phyloP scores from a whole-genome alignment of 257 asterid genomes.

The Solanum sejunctum region DNA sequence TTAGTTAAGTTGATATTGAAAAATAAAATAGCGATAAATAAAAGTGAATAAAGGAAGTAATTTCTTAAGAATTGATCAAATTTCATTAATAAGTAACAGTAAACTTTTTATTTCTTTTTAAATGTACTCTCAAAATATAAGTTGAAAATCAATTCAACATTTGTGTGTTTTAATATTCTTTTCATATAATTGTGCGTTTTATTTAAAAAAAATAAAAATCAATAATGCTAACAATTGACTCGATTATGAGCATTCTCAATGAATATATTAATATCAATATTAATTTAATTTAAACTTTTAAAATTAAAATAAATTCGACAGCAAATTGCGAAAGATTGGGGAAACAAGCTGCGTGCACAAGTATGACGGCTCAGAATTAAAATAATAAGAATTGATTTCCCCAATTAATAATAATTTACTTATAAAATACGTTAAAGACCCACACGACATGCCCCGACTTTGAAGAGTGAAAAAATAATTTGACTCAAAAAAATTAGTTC shows the following conservation, averaged over 20 bases:
- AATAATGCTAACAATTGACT: too few species aligned
- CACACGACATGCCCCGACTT: background rate
- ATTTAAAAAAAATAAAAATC: too few species aligned
- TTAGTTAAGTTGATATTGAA: too few species aligned
- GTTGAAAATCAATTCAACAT: background rate
- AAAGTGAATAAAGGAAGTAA: too few species aligned
- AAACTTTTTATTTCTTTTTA: too few species aligned
- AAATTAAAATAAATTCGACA: too few species aligned
- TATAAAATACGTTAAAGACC: background rate
- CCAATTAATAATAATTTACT: background rate
- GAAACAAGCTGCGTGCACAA: background rate
- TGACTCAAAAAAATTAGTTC: background rate
- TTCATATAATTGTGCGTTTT: background rate
- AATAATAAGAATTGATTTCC: background rate
- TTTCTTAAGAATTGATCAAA: background rate
- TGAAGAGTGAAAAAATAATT: background rate
- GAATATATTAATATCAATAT: too few species aligned
- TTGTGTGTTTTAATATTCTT: background rate
- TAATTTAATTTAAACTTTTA: too few species aligned
- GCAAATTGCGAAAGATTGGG: background rate
- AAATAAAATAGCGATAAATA: too few species aligned
- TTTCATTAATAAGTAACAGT: background rate
- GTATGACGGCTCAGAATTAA: background rate
- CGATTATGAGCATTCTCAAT: too few species aligned
- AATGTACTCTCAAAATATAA: background rate